Evolutionary conservation across 768 basidiomycete genomes (phyloP).

Genomic region (Sutorius australiensis): DNA sequence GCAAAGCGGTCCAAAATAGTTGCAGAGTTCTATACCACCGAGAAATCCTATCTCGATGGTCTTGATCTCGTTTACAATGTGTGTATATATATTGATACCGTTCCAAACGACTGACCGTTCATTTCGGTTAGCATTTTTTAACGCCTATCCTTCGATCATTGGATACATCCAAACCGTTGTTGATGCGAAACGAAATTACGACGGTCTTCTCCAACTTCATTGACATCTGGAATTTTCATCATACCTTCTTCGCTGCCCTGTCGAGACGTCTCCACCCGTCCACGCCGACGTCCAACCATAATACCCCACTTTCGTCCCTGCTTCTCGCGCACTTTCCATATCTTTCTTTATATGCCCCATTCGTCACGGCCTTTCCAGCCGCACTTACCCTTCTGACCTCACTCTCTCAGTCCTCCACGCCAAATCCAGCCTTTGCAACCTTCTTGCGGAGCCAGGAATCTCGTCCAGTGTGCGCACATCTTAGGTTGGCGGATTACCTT

Average conservation of each 20-base stretch:
- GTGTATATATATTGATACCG: constrained; percentile 24
- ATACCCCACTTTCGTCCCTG: constrained; percentile 50
- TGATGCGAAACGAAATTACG: constrained; percentile 64
- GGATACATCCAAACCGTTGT: constrained; percentile 63
- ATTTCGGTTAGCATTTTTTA: constrained; percentile 65
- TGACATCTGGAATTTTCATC: constrained; percentile 88
- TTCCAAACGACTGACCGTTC: not conserved
- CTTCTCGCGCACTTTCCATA: constrained; percentile 85
- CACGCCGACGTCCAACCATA: constrained; percentile 20
- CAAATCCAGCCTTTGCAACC: constrained; percentile 47
- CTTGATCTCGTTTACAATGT: constrained; percentile 81
- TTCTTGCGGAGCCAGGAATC: constrained; percentile 66
- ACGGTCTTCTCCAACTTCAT: constrained; percentile 84
- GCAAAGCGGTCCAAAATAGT: constrained; percentile 65
- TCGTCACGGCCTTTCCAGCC: constrained; percentile 73
- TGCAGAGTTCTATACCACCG: constrained; percentile 79
- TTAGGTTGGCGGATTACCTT: constrained; percentile 81
- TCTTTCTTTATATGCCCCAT: constrained; percentile 81
- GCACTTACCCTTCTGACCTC: constrained; percentile 56
- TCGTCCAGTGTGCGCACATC: constrained; percentile 65
- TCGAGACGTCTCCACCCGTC: constrained; percentile 36
- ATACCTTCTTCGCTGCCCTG: constrained; percentile 64
- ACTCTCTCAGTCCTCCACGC: constrained; percentile 45
- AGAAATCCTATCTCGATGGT: constrained; percentile 76
- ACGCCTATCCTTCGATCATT: constrained; percentile 74